Percentiles rank a stretch among this genome's conserved stretches.
Evolutionary conservation across 495 filamentous ascomycete species (phyloP).

Genomic region (Tuber indicum): DNA sequence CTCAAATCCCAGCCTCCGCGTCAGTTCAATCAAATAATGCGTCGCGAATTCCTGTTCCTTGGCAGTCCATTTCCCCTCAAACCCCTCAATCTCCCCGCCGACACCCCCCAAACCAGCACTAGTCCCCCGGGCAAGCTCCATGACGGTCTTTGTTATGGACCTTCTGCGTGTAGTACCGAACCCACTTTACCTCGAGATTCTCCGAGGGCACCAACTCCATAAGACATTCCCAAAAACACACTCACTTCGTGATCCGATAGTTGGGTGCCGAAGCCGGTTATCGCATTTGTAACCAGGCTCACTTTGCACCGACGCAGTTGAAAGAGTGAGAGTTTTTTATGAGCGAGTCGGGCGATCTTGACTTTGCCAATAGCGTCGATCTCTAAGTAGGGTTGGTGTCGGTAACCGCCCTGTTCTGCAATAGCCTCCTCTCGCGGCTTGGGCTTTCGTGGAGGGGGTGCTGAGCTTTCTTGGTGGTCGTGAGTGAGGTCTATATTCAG

Average conservation of each 20-base stretch:
- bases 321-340: conserved; percentile 80
- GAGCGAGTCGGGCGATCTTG: conserved; percentile 78
- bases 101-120: conserved; percentile 64
- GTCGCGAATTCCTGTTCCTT: conserved; percentile 46
- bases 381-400: conserved; percentile 27
- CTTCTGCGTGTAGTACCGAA: conserved; percentile 40
- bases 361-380: conserved; percentile 54
- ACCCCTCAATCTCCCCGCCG: conserved; percentile 76
- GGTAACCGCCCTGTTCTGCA: conserved; percentile 23
- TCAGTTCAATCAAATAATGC: conserved; percentile 80
- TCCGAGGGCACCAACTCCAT: conserved; percentile 50
- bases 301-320: conserved; percentile 81
- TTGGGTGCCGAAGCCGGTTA: conserved; percentile 44
- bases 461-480: conserved; percentile 46
- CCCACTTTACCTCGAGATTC: conserved; percentile 40
- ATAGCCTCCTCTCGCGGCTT: conserved; percentile 14
- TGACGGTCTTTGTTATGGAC: conserved; percentile 38
- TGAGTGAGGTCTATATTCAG: conserved; percentile 42
- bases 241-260: conserved; percentile 39
- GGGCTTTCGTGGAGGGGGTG: conserved; percentile 44
- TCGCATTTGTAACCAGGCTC: conserved; percentile 52
- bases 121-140: conserved; percentile 40
- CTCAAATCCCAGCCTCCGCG: conserved; percentile 37
- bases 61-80: conserved; percentile 72
- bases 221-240: conserved; percentile 36